These are phyloP conservation scores for Mimosa pudica DNA, from an alignment of 306 rosid species.

Conservation along the genomic window DNA sequence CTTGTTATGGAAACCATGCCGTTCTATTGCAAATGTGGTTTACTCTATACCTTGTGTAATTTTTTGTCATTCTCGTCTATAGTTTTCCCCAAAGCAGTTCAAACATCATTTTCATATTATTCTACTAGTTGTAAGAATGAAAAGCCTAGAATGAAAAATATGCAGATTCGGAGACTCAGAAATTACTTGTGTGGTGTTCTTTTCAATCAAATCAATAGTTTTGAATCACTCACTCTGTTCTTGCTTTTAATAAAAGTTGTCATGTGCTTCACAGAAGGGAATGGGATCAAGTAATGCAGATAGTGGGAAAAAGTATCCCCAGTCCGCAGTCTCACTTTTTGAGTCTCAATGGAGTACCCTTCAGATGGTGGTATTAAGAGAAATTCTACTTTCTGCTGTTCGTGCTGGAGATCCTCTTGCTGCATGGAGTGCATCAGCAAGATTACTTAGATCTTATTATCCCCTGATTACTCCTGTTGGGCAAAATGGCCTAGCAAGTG, in stretches of 20 bases:
- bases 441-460: slow-evolving; percentile 90
- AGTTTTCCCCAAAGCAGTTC: background rate
- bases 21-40: slow-evolving; percentile 19
- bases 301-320: slow-evolving; percentile 71
- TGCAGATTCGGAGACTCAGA: slow-evolving; percentile 18
- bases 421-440: slow-evolving; percentile 99
- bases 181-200: slow-evolving; percentile 10
- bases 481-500: slow-evolving; percentile 91
- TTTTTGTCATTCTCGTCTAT: background rate
- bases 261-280: slow-evolving; percentile 61
- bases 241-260: slow-evolving; percentile 27
- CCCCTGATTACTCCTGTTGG: slow-evolving; percentile 93
- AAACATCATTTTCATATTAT: background rate
- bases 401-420: slow-evolving; percentile 99
- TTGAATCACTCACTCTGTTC: background rate
- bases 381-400: slow-evolving; percentile 88
- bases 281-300: slow-evolving; percentile 63
- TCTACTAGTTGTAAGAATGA: background rate
- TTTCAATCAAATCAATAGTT: background rate
- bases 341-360: slow-evolving; percentile 98
- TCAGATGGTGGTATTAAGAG: slow-evolving; percentile 96
- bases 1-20: background rate
- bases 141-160: slow-evolving; percentile 9
- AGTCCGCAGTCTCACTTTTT: slow-evolving; percentile 80
- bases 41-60: slow-evolving; percentile 4